These are phyloP conservation scores for Oryza australiensis DNA, from an alignment of 176 grass and related monocot genomes.

Conservation along the genomic window DNA sequence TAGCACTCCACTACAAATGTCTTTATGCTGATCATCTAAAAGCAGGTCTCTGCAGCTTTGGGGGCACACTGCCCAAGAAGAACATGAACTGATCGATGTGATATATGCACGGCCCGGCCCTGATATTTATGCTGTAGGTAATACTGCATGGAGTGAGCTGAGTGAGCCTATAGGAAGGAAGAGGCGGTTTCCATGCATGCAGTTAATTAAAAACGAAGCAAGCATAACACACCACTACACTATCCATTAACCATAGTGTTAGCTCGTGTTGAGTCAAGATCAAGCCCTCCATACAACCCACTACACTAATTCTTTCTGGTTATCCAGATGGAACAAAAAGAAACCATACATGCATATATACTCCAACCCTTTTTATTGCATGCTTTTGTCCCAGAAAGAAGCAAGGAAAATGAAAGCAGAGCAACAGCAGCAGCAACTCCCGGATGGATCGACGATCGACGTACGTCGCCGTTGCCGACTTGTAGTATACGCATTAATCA, in stretches of 20 bases:
- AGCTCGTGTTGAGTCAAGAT: conserved; percentile 49
- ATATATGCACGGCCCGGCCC: background rate
- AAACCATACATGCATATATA: background rate
- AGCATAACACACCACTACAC: conserved; percentile 10
- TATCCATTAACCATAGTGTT: conserved; percentile 21
- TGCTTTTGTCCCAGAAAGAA: background rate
- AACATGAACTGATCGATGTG: background rate
- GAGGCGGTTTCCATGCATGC: background rate
- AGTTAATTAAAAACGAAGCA: conserved; percentile 53
- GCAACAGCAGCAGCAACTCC: background rate
- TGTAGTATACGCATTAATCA: conserved; percentile 9
- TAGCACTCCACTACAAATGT: background rate
- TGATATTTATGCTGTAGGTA: background rate
- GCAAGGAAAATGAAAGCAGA: background rate
- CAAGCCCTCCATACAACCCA: background rate
- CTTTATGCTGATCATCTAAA: conserved; percentile 15
- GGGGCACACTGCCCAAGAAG: background rate
- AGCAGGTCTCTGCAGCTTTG: conserved; percentile 26
- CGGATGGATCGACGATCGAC: background rate
- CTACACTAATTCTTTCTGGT: background rate
- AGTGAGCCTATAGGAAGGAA: background rate
- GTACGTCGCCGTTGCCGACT: conserved; percentile 29
- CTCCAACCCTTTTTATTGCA: background rate
- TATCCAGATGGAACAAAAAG: conserved; percentile 41
- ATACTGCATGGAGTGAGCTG: background rate